Conservation (phyloP, 495 filamentous ascomycete species). For the Rhypophila decipiens region DNA sequence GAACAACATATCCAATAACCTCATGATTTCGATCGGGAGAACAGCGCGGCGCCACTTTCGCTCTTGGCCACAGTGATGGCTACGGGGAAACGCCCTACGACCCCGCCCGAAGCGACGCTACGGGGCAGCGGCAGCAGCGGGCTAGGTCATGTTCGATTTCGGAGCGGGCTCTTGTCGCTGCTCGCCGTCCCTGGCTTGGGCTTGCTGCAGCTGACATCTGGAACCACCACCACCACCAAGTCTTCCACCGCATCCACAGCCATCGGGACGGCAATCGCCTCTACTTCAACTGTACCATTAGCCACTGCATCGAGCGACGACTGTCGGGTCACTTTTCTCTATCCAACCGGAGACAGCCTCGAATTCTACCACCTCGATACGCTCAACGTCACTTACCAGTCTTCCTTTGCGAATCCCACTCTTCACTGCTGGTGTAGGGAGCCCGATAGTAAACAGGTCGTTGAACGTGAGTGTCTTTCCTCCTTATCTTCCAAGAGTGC, state of each 20-base stretch:
- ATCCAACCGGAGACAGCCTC: slow-evolving; percentile 8
- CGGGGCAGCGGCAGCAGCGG: slow-evolving; percentile 8
- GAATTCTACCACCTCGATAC: slow-evolving; percentile 17
- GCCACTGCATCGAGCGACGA: slow-evolving; percentile 1
- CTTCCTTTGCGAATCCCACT: slow-evolving; percentile 14
- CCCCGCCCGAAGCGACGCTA: background rate
- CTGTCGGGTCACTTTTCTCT: slow-evolving; percentile 14
- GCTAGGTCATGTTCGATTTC: too few species aligned
- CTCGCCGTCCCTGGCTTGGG: slow-evolving; percentile 10
- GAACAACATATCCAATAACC: slow-evolving; percentile 8
- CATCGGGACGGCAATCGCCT: background rate
- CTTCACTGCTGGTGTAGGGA: slow-evolving; percentile 22
- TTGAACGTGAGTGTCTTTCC: slow-evolving; percentile 13
- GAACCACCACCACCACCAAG: slow-evolving; percentile 5
- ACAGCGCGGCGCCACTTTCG: slow-evolving; percentile 6
- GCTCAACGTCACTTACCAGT: slow-evolving; percentile 22
- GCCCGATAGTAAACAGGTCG: slow-evolving; percentile 5
- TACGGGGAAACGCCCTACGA: slow-evolving; percentile 15
- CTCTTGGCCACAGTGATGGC: slow-evolving; percentile 23
- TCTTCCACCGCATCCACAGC: background rate
- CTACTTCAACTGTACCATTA: too few species aligned
- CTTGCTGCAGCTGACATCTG: slow-evolving; percentile 7
- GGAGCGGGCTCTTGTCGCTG: slow-evolving; percentile 4
- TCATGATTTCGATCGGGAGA: slow-evolving; percentile 10
- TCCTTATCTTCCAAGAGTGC: background rate